Evolutionary conservation across 805 yeast species (phyloP).

Genomic region (Spathaspora arborariae): DNA sequence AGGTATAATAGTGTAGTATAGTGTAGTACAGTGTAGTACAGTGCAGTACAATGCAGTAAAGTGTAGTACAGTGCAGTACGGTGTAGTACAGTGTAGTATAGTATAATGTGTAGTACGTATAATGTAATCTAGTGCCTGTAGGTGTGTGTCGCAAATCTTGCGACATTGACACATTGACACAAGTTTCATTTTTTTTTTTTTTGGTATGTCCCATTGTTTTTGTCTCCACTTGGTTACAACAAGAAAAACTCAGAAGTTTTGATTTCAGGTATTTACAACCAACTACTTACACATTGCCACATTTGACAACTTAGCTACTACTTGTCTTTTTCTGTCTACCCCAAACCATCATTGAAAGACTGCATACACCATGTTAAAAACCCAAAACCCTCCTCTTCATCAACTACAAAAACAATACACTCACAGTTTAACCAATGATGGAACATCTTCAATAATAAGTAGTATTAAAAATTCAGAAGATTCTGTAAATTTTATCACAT

Average conservation of each 20-base stretch:
- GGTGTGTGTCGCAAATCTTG: not conserved
- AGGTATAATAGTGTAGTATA: too few species aligned
- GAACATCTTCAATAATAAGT: conserved; percentile 10
- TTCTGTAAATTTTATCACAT: conserved; percentile 42
- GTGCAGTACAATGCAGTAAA: too few species aligned
- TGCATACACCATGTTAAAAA: conserved; percentile 9
- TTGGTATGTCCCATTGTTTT: not conserved
- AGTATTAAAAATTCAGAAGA: conserved; percentile 13
- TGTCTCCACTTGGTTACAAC: not conserved
- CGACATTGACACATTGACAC: not conserved
- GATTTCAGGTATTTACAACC: not conserved
- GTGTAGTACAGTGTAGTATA: too few species aligned
- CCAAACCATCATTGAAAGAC: too few species aligned
- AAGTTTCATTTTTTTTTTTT: not conserved
- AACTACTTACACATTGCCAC: not conserved
- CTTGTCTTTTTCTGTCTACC: too few species aligned
- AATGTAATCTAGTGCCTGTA: not conserved
- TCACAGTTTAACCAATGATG: conserved; percentile 7
- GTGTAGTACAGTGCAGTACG: too few species aligned
- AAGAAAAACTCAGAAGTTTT: not conserved
- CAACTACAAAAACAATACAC: conserved; percentile 4
- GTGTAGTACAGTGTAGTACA: too few species aligned
- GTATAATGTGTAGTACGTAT: too few species aligned
- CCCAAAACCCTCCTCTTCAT: conserved; percentile 6
- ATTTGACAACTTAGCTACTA: not conserved